Evolutionary conservation across 352 stramenopile genomes (phyloP).

Genomic region (Pilasporangium apinafurcum): DNA sequence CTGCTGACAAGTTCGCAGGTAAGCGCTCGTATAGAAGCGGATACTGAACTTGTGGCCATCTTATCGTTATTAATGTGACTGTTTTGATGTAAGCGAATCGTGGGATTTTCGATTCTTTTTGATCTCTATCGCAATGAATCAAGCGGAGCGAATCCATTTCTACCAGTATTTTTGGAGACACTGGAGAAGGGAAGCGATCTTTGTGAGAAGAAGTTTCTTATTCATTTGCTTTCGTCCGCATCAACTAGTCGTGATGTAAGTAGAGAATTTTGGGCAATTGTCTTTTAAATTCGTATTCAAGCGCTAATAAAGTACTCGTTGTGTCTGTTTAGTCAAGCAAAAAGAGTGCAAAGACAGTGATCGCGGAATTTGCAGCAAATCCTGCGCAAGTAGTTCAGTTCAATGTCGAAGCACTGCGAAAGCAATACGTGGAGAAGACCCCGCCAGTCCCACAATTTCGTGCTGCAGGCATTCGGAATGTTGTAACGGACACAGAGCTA

Average conservation of each 20-base stretch:
- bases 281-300: not conserved
- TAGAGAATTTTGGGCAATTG: too few relatives aligned
- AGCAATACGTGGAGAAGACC: slow-evolving; percentile 69
- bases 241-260: slow-evolving; percentile 45
- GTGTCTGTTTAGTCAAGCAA: slow-evolving; percentile 28
- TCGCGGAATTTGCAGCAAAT: slow-evolving; percentile 55
- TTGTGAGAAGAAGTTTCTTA: slow-evolving; percentile 76
- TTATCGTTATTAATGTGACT: not conserved
- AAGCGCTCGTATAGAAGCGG: not conserved
- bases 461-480: slow-evolving; percentile 66
- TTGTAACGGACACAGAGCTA: slow-evolving; percentile 74
- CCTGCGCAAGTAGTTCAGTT: slow-evolving; percentile 38
- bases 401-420: slow-evolving; percentile 59
- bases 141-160: slow-evolving; percentile 76
- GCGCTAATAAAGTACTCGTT: slow-evolving; percentile 4
- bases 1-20: slow-evolving; percentile 87
- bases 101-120: slow-evolving; percentile 82
- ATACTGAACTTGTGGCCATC: not conserved
- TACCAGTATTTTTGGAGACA: slow-evolving; percentile 81
- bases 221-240: slow-evolving; percentile 50
- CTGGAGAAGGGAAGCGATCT: slow-evolving; percentile 67
- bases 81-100: slow-evolving; percentile 49
- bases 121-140: slow-evolving; percentile 82
- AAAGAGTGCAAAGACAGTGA: slow-evolving; percentile 69
- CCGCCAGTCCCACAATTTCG: slow-evolving; percentile 74